Evolutionary conservation across 2,329 filamentous ascomycete genomes (phyloP).

Genomic region (Metarhizium humberi): DNA sequence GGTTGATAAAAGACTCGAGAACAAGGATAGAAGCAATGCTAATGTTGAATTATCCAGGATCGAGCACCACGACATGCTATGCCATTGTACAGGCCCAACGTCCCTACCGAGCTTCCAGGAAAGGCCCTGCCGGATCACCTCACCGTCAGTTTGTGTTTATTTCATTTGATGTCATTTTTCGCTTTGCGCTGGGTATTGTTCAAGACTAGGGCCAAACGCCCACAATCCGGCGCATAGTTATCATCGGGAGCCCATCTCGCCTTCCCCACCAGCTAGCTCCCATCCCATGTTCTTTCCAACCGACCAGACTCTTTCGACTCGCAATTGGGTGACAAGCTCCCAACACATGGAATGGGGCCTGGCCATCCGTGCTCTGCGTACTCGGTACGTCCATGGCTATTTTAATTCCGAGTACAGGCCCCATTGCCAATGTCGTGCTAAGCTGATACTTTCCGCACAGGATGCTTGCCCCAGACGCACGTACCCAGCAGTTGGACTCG

Average conservation of each 20-base stretch:
- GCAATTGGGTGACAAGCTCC: background rate
- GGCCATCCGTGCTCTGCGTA: background rate
- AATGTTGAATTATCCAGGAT: background rate
- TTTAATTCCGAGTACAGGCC: background rate
- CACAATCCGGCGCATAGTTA: background rate
- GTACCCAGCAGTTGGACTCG: background rate
- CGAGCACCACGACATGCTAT: background rate
- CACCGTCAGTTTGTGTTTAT: background rate
- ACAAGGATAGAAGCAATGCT: background rate
- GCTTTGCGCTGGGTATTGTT: background rate
- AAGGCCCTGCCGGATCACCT: background rate
- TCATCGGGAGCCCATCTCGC: background rate
- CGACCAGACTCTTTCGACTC: background rate
- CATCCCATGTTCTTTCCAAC: background rate
- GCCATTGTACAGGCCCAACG: background rate
- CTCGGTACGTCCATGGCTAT: background rate
- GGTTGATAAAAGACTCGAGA: background rate
- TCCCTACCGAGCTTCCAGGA: background rate
- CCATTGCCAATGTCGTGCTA: background rate
- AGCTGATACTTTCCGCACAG: background rate
- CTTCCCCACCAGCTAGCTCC: background rate
- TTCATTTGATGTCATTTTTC: no score
- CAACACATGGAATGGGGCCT: background rate
- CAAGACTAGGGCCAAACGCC: background rate
- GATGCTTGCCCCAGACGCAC: background rate